Evolutionary conservation across 2,329 filamentous ascomycete genomes (phyloP).

Genomic region (Fusarium oxysporum): DNA sequence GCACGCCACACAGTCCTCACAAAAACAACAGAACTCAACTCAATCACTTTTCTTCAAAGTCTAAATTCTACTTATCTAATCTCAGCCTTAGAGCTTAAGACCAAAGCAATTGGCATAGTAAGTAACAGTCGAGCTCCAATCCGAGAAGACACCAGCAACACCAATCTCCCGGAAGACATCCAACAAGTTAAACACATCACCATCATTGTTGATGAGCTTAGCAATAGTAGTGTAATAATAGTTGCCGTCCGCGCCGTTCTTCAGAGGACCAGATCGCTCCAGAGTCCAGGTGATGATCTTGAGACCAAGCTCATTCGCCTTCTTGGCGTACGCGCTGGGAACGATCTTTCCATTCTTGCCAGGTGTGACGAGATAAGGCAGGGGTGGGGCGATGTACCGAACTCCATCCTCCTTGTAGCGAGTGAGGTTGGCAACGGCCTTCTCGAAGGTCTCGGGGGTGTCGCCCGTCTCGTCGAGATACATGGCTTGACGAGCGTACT

Average conservation of each 20-base stretch:
- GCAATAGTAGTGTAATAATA: conserved; percentile 69
- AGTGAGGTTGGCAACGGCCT: conserved; percentile 68
- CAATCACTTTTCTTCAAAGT: not conserved
- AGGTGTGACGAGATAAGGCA: conserved; percentile 68
- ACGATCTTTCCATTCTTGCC: conserved; percentile 66
- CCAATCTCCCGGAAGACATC: conserved; percentile 73
- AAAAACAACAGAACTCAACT: not conserved
- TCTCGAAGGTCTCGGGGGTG: conserved; percentile 60
- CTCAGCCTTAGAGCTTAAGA: conserved; percentile 27
- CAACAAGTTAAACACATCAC: conserved; percentile 74
- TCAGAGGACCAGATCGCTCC: conserved; percentile 72
- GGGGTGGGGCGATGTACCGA: conserved; percentile 70
- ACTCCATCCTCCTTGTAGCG: conserved; percentile 68
- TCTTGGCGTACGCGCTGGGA: conserved; percentile 71
- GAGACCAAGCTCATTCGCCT: conserved; percentile 70
- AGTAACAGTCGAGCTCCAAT: conserved; percentile 76
- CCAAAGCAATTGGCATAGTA: conserved; percentile 79
- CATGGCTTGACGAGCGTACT: conserved; percentile 71
- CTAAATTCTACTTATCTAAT: not conserved
- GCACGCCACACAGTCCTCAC: no score
- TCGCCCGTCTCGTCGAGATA: conserved; percentile 74
- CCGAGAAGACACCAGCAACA: conserved; percentile 72
- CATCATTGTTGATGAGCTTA: conserved; percentile 69
- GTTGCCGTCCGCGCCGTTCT: conserved; percentile 59
- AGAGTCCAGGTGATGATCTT: conserved; percentile 77